Percentiles rank a stretch among this genome's conserved stretches.
Evolutionary conservation across 2,329 filamentous ascomycete species (phyloP).

Genomic region (Lasiodiplodia citricola): DNA sequence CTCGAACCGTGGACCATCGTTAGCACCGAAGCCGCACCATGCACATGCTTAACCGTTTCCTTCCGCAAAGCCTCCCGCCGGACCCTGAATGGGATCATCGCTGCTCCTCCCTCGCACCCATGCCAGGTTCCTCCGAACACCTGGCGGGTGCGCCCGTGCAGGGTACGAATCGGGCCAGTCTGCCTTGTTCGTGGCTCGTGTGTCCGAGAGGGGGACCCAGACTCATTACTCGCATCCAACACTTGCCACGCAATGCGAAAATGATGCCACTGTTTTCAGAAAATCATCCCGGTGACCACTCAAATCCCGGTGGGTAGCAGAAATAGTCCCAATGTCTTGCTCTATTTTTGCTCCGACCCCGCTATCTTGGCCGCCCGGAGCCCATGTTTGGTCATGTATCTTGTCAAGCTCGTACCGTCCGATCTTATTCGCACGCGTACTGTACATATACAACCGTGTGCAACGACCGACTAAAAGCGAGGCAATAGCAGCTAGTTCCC

Average conservation of each 20-base stretch:
- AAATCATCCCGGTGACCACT: not conserved
- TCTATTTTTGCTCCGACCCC: slow-evolving; percentile 8
- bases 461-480: not conserved
- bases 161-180: not conserved
- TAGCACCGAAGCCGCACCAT: slow-evolving; percentile 1
- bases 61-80: slow-evolving; percentile 11
- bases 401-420: not conserved
- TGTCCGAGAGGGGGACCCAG: not conserved
- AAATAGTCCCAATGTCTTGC: slow-evolving; percentile 2
- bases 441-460: not conserved
- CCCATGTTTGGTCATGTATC: not conserved
- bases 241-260: not conserved
- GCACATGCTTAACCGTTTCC: slow-evolving; percentile 5
- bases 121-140: slow-evolving; percentile 4
- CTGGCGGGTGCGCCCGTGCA: slow-evolving; percentile 4
- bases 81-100: not conserved
- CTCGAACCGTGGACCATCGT: not conserved
- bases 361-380: not conserved
- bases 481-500: not conserved
- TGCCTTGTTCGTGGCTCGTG: not conserved
- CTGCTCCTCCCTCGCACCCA: not conserved
- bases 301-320: not conserved
- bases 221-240: not conserved
- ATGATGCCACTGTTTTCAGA: not conserved
- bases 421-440: not conserved